Percentiles rank a stretch among this genome's conserved stretches.
These are phyloP conservation scores for Arachis stenosperma DNA, from an alignment of 306 rosid species.

Conservation along the genomic window DNA sequence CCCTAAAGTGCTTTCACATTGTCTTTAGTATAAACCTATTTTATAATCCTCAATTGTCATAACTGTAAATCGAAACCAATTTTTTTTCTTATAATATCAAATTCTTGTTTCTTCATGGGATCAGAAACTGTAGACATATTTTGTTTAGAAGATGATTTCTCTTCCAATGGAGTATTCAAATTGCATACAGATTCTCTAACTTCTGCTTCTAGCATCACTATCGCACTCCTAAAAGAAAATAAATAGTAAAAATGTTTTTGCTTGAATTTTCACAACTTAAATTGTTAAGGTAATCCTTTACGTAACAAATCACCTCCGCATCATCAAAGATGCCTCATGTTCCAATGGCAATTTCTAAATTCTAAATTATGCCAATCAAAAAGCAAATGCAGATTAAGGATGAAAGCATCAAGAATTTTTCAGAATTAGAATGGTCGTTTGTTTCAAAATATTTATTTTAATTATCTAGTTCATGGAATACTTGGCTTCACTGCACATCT, in stretches of 20 bases:
- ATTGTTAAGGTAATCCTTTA: too few relatives aligned
- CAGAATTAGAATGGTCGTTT: too few relatives aligned
- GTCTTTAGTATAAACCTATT: background rate
- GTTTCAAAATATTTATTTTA: too few relatives aligned
- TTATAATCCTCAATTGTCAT: background rate
- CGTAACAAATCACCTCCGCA: too few relatives aligned
- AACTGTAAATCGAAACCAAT: conserved; percentile 11
- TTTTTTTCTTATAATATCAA: conserved; percentile 53
- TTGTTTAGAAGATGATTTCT: background rate
- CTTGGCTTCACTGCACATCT: too few relatives aligned
- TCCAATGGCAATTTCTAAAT: too few relatives aligned
- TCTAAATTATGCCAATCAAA: too few relatives aligned
- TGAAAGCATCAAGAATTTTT: too few relatives aligned
- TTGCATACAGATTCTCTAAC: conserved; percentile 39
- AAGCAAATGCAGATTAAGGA: too few relatives aligned
- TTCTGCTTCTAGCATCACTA: conserved; percentile 79
- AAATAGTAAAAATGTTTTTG: background rate
- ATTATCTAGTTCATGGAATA: too few relatives aligned
- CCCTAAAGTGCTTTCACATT: background rate
- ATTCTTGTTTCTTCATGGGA: conserved; percentile 42
- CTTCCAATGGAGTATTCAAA: too few relatives aligned
- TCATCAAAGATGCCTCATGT: too few relatives aligned
- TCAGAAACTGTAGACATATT: conserved; percentile 44
- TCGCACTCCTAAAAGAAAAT: conserved; percentile 68
- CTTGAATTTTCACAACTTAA: background rate